Percentiles rank a stretch among this genome's conserved stretches.
phyloP scores from a whole-genome alignment of 345 rosid species.

The Eucalyptus curtisii region DNA sequence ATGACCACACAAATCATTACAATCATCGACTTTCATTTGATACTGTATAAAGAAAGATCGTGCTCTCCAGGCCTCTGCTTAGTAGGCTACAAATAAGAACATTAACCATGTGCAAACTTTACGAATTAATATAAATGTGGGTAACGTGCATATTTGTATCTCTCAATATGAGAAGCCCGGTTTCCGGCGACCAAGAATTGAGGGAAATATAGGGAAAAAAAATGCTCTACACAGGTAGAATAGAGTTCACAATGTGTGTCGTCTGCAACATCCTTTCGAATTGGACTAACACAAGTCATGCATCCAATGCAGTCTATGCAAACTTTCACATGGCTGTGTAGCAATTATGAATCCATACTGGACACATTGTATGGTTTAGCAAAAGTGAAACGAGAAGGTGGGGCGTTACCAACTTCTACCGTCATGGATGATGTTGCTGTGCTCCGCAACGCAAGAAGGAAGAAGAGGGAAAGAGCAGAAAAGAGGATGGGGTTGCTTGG shows the following conservation, averaged over 20 bases:
- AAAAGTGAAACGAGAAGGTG: neutral
- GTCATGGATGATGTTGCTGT: neutral
- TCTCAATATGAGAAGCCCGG: neutral
- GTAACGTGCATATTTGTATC: neutral
- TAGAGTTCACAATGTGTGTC: neutral
- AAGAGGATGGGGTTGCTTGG: neutral
- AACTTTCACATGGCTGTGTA: neutral
- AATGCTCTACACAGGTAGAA: neutral
- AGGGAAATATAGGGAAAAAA: neutral
- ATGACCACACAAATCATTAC: neutral
- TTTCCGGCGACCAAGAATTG: neutral
- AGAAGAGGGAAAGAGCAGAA: neutral
- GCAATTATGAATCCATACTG: neutral
- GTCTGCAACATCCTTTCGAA: neutral
- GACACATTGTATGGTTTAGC: neutral
- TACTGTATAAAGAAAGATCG: neutral
- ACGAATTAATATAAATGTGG: neutral
- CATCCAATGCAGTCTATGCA: neutral
- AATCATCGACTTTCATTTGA: neutral
- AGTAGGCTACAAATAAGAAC: neutral
- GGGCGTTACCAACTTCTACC: conserved; percentile 14
- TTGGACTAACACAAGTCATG: neutral
- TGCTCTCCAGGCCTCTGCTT: neutral
- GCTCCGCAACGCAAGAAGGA: neutral
- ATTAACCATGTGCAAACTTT: neutral